Conservation (phyloP, 225 moss, liverwort and hornwort genomes). For the Marchantia paleacea region DNA sequence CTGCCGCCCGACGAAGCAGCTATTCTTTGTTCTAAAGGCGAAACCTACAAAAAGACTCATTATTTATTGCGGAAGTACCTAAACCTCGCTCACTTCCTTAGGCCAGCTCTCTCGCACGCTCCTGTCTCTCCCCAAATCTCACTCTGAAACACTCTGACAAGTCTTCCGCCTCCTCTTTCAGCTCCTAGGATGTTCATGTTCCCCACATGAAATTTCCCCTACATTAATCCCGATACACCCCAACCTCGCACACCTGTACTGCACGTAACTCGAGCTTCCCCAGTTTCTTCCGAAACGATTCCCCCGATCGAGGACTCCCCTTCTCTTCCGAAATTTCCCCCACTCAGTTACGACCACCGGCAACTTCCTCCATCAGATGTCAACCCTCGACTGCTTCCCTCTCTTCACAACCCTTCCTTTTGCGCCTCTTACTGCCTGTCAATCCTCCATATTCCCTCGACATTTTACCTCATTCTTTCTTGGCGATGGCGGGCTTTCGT, state of each 20-base stretch:
- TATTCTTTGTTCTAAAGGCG: constrained; percentile 10
- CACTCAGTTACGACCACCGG: not conserved
- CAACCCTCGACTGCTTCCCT: not conserved
- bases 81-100: not conserved
- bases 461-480: constrained; percentile 13
- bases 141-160: not conserved
- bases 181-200: constrained; percentile 10
- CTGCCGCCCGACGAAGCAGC: not conserved
- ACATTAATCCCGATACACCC: not conserved
- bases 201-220: not conserved
- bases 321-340: not conserved
- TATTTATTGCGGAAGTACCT: not conserved
- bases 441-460: constrained; percentile 11
- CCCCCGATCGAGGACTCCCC: not conserved
- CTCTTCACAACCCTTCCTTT: constrained; percentile 9
- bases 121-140: not conserved
- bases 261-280: not conserved
- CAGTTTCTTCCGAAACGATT: not conserved
- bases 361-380: not conserved
- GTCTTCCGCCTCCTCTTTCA: constrained; percentile 4
- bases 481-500: constrained; percentile 13
- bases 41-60: constrained; percentile 7
- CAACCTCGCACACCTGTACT: not conserved
- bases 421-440: not conserved
- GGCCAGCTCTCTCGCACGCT: not conserved